Evolutionary conservation across 129 eudicot genomes (phyloP).

Genomic region (Pulicaria dysenterica): DNA sequence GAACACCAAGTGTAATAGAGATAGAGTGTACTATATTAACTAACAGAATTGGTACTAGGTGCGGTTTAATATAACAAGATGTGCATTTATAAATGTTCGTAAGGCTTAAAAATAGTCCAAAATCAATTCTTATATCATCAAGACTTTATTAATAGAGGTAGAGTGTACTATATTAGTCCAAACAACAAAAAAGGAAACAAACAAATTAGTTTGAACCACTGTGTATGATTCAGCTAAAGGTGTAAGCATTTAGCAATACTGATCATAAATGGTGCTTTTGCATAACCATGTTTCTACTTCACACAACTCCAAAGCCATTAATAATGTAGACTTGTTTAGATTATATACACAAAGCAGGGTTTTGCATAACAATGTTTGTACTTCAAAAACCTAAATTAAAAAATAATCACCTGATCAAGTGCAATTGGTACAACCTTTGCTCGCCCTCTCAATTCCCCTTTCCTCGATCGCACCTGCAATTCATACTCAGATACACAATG

Average conservation of each 20-base stretch:
- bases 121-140: neutral
- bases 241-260: neutral
- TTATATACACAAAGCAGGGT: too few species aligned
- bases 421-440: conserved; percentile 87
- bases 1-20: neutral
- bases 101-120: neutral
- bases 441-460: conserved; percentile 63
- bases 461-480: conserved; percentile 70
- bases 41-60: neutral
- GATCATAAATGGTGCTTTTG: neutral
- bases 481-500: neutral
- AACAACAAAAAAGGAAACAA: neutral
- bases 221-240: neutral
- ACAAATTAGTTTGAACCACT: neutral
- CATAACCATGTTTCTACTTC: neutral
- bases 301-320: too few species aligned
- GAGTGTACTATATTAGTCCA: neutral
- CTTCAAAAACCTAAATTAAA: neutral
- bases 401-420: conserved; percentile 77
- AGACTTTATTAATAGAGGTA: neutral
- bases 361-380: neutral
- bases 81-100: neutral
- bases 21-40: neutral
- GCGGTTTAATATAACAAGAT: neutral
- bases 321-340: too few species aligned